A percentile compares a stretch with the other conserved stretches of the same genome.
These are phyloP conservation scores for Dactylellina parvicollis DNA, from an alignment of 2,329 filamentous ascomycete species.

Conservation along the genomic window DNA sequence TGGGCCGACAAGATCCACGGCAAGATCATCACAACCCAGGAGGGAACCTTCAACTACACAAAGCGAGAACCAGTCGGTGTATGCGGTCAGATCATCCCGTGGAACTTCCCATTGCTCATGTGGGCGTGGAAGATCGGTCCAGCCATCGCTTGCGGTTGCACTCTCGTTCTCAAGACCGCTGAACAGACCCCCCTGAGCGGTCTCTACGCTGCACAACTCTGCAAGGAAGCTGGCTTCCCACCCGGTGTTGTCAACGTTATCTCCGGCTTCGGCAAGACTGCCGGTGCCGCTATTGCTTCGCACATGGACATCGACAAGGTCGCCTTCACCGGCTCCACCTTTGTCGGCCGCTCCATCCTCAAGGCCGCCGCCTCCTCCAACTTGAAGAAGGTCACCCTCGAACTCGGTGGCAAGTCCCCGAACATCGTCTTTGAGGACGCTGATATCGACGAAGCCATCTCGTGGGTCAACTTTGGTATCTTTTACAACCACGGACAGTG, in stretches of 20 bases:
- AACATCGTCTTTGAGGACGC: slow-evolving; percentile 83
- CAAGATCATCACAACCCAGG: slow-evolving; percentile 79
- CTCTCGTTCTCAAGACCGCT: slow-evolving; percentile 76
- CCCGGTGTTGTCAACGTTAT: slow-evolving; percentile 79
- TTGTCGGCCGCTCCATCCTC: slow-evolving; percentile 79
- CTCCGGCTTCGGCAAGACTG: slow-evolving; percentile 80
- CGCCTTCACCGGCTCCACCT: slow-evolving; percentile 81
- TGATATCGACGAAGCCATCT: slow-evolving; percentile 78
- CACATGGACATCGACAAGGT: slow-evolving; percentile 87
- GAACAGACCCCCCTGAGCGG: slow-evolving; percentile 79
- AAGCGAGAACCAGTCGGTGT: slow-evolving; percentile 80
- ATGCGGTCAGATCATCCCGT: slow-evolving; percentile 87
- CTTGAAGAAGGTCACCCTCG: slow-evolving; percentile 82
- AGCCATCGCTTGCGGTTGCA: slow-evolving; percentile 77
- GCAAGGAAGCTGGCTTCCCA: slow-evolving; percentile 82
- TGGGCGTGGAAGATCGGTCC: slow-evolving; percentile 83
- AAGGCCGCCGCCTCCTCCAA: slow-evolving; percentile 80
- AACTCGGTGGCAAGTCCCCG: slow-evolving; percentile 82
- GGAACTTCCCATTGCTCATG: slow-evolving; percentile 83
- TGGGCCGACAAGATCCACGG: slow-evolving; percentile 87
- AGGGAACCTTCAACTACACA: slow-evolving; percentile 85
- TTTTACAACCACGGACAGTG: slow-evolving; percentile 74
- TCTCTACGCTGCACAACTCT: slow-evolving; percentile 71
- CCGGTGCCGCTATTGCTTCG: slow-evolving; percentile 77
- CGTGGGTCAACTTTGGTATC: slow-evolving; percentile 78